Base-by-base conservation (phyloP, 306 rosid species). In the Canavalia gladiata region DNA sequence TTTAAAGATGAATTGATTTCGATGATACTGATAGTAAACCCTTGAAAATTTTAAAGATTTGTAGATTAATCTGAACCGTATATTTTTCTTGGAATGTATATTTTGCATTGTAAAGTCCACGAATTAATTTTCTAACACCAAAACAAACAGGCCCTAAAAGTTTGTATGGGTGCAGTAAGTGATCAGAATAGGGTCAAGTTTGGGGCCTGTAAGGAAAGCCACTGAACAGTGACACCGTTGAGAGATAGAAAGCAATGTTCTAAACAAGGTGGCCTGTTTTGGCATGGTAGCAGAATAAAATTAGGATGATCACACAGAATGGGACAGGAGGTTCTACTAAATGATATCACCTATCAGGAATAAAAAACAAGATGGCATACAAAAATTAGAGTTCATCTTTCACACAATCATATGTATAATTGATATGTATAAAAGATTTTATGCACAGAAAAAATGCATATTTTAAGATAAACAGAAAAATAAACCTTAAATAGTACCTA, bases 401-500 rank as follows among this genome's bases (percentile, higher is more conserved):
- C n/a, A 46, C 47, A 59, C 4, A 1, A 8, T 4, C 64, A 28
- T 6, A 9, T 35, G 10, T 8, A 37, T 47, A 47, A 35, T 7
- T 43, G 79, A 30, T 42, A n/a, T 0, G 5, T 8, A 31, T 3
- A 52, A 50, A 62, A 57, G 13, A 62, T 29, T 71, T 56, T 28
- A 56, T 35, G 49, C 28, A 55, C 45, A 55, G 66, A 56, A 54
- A 54, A 73, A 30, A 59, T 37, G 77, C 3, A 49, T 51, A 69
- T 3, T 35, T 57, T 50, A 43, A 58, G 60, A 79, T 39, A 37
- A 57, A 63, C 18, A 28, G 29, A 57, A 71, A 68, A 69, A 67
- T 63, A 52, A 78, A 75, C 33, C 62, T 35, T 46, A 52, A 74
- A 41, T 2, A 72, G 28, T 92, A 96, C 99, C 97, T 84, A 93